Evolutionary conservation across 148 eudicot species (phyloP), one percentile per base, ranked within the genome.

Genomic region (Cornus florida): DNA sequence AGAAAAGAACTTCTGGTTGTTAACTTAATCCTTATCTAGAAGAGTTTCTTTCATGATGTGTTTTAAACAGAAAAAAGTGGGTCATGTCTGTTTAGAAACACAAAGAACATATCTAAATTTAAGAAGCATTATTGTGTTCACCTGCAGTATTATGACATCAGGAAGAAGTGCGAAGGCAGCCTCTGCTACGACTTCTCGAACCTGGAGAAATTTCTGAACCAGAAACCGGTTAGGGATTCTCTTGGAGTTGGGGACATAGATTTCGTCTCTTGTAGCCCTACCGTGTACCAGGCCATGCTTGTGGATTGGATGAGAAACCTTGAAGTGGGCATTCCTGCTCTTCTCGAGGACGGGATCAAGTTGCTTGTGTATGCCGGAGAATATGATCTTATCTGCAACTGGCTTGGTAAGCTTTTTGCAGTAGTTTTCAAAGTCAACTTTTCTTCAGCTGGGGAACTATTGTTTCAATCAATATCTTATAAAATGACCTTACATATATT

Each of bases 241-340:
- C 90, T 95, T 70, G 95, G 94, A 73, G 98, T 95, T 33, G 92
- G 87, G 78, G 91, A 91, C 82, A 89, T 93, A 82, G 89, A 95
- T 16, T 95, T 92, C 69, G 93, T 91, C 48, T 91, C 98, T 9
- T 94, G 98, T 72, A 94, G 98, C 84, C 68, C 92, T n/a, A 83
- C 92, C 57, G 98, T 94, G 48, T 92, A 94, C 78, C 88, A 86
- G 82, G 97, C 98, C 33, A 82, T 94, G 95, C 91, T 92, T 67
- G 81, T 87, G 76, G 98, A 94, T 75, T 93, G 97, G 98, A 94
- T 94, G 98, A 90, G 95, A 82, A 90, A 94, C 81, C 95, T 93
- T 39, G 98, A 95, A 84, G 92, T 84, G 16, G 98, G 98, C 65
- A 95, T 95, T 75, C 98, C 98, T 20, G 84, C 83, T 48, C 94